Base-by-base conservation (phyloP, 306 rosid genomes). In the Adenanthera pavonina region DNA sequence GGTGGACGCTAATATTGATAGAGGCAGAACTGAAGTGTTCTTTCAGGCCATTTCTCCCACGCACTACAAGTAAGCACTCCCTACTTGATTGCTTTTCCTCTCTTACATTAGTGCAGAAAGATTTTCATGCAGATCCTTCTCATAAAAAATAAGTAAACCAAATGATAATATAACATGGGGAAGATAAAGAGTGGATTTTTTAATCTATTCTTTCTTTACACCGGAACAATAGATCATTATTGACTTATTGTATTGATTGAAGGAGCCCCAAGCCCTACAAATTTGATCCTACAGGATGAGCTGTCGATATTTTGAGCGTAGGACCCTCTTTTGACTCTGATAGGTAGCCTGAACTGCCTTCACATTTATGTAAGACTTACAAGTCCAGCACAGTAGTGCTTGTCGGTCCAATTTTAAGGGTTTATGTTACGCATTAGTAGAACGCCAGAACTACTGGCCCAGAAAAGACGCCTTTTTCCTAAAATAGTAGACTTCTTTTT, bases 41-140 rank as follows among this genome's bases (percentile, higher is more conserved):
- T 96, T 93, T 61, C 92, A 85, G 35, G 88, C 97, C 41, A 89
- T 96, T 72, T 96, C 99, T 79, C 99, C 98, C 36, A 86, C 98
- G 53, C 99, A 96, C 62, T 81, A 79, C 91, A 76, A 92, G 99
- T 96, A 76, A 20, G 95, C 66, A 4, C 79, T 69, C 86, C 83
- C 87, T 61, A 9, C 65, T 59, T 59, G 66, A 59, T 25, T 59
- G 66, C 43, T 61, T 34, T 61, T 34, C n/a, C 68, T 85, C 87
- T 79, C 75, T 44, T 57, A 8, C 35, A 57, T 57, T 10, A 10
- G 20, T 10, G 5, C 14, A 20, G 36, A 19, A 20, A 57, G 15
- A 57, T 20, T 25, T 19, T 57, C 36, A 20, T 25, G 65, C 65
- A 36, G 65, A 57, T 20, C 65, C 65, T 57, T 6, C 12, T 57